A percentile compares a stretch with the other conserved stretches of the same genome.
phyloP scores from a whole-genome alignment of 768 basidiomycete genomes.

The Lactarius hatsudake region DNA sequence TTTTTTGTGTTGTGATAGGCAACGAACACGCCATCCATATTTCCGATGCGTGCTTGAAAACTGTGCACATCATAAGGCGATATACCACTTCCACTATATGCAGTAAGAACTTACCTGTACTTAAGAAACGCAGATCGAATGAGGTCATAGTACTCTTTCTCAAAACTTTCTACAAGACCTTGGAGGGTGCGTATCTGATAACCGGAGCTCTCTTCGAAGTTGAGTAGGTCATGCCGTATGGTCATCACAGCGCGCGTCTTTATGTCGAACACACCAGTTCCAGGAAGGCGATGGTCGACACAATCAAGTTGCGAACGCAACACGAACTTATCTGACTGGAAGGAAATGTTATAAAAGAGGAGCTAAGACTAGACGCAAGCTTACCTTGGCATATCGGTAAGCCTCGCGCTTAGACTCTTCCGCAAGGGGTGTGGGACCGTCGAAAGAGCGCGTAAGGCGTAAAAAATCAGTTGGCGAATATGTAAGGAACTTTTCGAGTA shows the following conservation, averaged over 20 bases:
- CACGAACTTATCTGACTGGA: conserved; percentile 59
- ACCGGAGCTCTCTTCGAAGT: conserved; percentile 81
- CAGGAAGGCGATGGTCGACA: conserved; percentile 74
- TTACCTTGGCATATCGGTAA: conserved; percentile 82
- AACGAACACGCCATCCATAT: conserved; percentile 93
- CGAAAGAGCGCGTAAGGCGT: conserved; percentile 43
- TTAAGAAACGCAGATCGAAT: conserved; percentile 93
- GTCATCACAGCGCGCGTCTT: conserved; percentile 89
- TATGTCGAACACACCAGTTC: conserved; percentile 91
- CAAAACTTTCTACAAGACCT: conserved; percentile 76
- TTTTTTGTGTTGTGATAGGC: conserved; percentile 85
- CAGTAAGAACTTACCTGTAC: conserved; percentile 58
- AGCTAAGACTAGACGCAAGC: conserved; percentile 19
- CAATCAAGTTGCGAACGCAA: conserved; percentile 98
- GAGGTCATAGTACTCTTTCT: conserved; percentile 92
- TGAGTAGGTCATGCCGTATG: conserved; percentile 81
- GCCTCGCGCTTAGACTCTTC: conserved; percentile 55
- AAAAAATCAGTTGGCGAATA: conserved; percentile 60
- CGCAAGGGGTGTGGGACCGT: conserved; percentile 31
- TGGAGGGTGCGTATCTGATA: conserved; percentile 66
- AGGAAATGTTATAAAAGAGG: background rate
- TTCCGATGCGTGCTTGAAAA: conserved; percentile 93
- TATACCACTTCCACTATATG: background rate
- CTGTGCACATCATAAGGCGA: conserved; percentile 38
- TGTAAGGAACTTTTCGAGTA: conserved; percentile 88